Base-by-base conservation (phyloP, 371 early-diverging fungal species). In the Phascolomyces articulosus region DNA sequence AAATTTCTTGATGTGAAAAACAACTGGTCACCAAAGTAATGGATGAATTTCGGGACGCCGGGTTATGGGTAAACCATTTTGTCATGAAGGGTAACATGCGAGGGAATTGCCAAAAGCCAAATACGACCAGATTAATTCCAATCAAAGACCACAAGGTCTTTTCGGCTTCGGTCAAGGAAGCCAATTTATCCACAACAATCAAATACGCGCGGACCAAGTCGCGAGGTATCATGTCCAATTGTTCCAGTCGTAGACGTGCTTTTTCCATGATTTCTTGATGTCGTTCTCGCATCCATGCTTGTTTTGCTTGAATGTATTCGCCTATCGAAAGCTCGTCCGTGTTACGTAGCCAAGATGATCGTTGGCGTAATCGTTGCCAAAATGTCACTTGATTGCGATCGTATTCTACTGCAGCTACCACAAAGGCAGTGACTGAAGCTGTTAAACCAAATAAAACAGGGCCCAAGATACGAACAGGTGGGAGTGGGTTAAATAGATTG, bases 51-150 rank as follows among this genome's bases (percentile, higher is more conserved):
- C 26, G 24, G 7, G 16, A 20, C 13, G 63, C 40, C 1, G 93
- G 91, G 34, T 90, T 71, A 68, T 94, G 94, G 60, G 84, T 58
- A 66, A 94, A 94, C 79, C 85, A 81, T 15, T 79, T 72, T 2
- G 66, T 59, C 93, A 94, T 93, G 40, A 91, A 87, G 0, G 86
- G 83, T 13, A 73, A 60, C 27, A 88, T 66, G 0, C 85, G 75
- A 20, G 83, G 86, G 0, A 92, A 64, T 63, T 86, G 87, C 93
- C 93, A 94, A 38, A 80, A 76, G 1, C 70, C 79, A 83, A 92
- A 93, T 6, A 94, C 89, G 4, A 82, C 68, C 4, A 85, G 64
- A 57, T 94, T 93, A 57, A 91, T 55, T 13, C 80, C 92, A n/a
- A 90, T 86, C 21, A 94, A 66, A 2, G 71, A 65, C 58, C 83